Percentiles rank a stretch among this genome's conserved stretches.
Conservation (phyloP, 2,329 filamentous ascomycete species). For the Ramularia endophylla region DNA sequence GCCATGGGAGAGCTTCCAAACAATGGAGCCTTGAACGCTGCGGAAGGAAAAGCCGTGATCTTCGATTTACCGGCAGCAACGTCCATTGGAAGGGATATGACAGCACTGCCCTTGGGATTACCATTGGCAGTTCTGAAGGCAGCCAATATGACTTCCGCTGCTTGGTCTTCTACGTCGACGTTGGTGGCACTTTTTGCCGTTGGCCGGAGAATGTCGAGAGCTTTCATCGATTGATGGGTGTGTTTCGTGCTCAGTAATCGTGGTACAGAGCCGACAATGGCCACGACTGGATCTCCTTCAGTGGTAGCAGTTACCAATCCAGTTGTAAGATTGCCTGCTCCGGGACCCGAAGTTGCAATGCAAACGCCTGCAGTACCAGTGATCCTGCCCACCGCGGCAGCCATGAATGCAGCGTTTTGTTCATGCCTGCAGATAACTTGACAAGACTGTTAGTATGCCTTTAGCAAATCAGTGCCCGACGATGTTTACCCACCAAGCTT, state of each 20-base stretch:
- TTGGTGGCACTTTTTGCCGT: constrained; percentile 39
- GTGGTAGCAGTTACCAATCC: constrained; percentile 45
- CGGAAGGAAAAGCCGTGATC: constrained; percentile 35
- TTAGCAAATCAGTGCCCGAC: too few species aligned
- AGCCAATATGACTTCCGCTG: constrained; percentile 43
- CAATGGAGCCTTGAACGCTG: constrained; percentile 37
- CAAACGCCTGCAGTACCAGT: constrained; percentile 43
- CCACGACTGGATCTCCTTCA: constrained; percentile 44
- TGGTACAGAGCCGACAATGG: constrained; percentile 45
- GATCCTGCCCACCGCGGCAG: constrained; percentile 42
- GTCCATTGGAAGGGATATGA: constrained; percentile 42
- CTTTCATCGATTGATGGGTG: constrained; percentile 44
- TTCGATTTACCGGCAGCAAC: constrained; percentile 37
- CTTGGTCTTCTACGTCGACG: constrained; percentile 44
- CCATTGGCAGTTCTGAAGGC: constrained; percentile 40
- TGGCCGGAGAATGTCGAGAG: constrained; percentile 40
- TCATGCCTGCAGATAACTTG: constrained; percentile 43
- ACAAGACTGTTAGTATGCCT: too few species aligned
- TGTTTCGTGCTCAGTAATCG: constrained; percentile 40
- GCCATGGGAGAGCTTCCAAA: constrained; percentile 36
- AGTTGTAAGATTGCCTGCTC: constrained; percentile 44
- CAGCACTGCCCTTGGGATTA: constrained; percentile 39
- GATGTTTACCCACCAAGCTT: constrained; percentile 29
- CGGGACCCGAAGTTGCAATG: constrained; percentile 44
- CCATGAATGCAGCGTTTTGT: constrained; percentile 48